Evolutionary conservation across 1,139 yeast genomes (phyloP).

Genomic region (Pneumocystis murina): DNA sequence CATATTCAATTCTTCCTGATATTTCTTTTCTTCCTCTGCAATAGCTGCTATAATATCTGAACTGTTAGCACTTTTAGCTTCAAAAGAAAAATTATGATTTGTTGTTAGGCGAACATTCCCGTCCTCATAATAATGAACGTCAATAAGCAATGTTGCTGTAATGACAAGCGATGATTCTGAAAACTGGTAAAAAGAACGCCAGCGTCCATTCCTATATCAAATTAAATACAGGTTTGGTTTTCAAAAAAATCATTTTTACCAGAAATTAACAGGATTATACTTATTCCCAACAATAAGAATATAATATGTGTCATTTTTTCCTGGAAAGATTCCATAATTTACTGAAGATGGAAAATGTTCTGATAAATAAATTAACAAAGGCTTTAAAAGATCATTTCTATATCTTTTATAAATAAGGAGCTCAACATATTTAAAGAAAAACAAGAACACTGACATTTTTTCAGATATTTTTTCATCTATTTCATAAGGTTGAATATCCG

Average conservation of each 20-base stretch:
- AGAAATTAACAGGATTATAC: constrained; percentile 60
- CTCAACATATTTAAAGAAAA: constrained; percentile 12
- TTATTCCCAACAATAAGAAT: constrained; percentile 57
- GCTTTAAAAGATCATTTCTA: constrained; percentile 20
- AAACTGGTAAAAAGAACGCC: constrained; percentile 56
- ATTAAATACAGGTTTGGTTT: background rate
- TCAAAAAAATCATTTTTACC: constrained; percentile 22
- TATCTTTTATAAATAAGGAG: constrained; percentile 37
- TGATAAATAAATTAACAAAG: constrained; percentile 24
- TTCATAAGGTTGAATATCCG: constrained; percentile 11
- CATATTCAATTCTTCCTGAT: constrained; percentile 46
- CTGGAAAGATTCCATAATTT: constrained; percentile 38
- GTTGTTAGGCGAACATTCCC: constrained; percentile 78
- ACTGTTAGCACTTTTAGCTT: constrained; percentile 8
- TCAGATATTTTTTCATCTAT: constrained; percentile 1
- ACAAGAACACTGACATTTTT: constrained; percentile 9
- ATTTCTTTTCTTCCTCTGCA: constrained; percentile 31
- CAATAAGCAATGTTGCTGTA: constrained; percentile 44
- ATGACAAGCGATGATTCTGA: constrained; percentile 23
- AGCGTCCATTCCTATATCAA: constrained; percentile 46
- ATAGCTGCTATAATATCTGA: constrained; percentile 19
- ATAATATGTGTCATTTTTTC: constrained; percentile 31
- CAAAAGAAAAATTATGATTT: constrained; percentile 26
- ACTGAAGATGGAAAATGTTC: constrained; percentile 35
- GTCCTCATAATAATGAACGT: constrained; percentile 87